Base-by-base conservation (phyloP, 768 basidiomycete genomes). In the Sarcodon aspratus region DNA sequence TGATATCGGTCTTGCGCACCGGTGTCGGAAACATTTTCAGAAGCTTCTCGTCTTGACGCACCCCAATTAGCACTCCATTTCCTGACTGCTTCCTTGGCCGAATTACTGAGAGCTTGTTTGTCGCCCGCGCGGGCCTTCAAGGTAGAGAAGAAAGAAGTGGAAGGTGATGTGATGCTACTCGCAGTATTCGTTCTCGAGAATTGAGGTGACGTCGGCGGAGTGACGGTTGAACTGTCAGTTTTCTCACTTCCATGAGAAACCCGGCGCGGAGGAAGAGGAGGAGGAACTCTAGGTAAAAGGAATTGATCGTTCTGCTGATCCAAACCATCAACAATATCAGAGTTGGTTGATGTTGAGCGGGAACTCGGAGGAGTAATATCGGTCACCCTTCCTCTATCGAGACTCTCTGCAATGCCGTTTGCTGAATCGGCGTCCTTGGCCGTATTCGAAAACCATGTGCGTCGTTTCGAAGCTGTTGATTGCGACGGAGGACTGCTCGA, bases 31-130 rank as follows among this genome's bases (percentile, higher is more conserved):
- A 37, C 31, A 33, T 17, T 42, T 9, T 50, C 33, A 18, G 44
- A 48, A 49, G 43, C 54, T 51, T 82, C 79, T 61, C 77, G 82
- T 66, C 74, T 79, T 61, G 80, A 58, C 10, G 71, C 72, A 43
- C 76, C 69, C 84, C 89, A 93, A 50, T 80, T 89, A 27, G 80
- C 82, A 18, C 91, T 82, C 91, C 91, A 95, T 61, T 95, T 95
- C 51, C 84, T 80, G 73, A 96, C 83, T 8, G 86, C 76, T 59
- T 96, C 94, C 61, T 84, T 86, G 10, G 92, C 88, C 0, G 85
- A 79, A 56, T 86, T 83, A 54, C 80, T 82, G 40, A 94, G 67
- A 7, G 87, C 86, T 62, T 93, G 85, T 60, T 91, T 94, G 63
- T 94, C 93, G 3, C 66, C 68, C 0, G 82, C 78, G 38, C 82